Percentiles rank a stretch among this genome's conserved stretches.
These are phyloP conservation scores for Cryphonectria japonica DNA, from an alignment of 2,329 filamentous ascomycete species.

Conservation along the genomic window DNA sequence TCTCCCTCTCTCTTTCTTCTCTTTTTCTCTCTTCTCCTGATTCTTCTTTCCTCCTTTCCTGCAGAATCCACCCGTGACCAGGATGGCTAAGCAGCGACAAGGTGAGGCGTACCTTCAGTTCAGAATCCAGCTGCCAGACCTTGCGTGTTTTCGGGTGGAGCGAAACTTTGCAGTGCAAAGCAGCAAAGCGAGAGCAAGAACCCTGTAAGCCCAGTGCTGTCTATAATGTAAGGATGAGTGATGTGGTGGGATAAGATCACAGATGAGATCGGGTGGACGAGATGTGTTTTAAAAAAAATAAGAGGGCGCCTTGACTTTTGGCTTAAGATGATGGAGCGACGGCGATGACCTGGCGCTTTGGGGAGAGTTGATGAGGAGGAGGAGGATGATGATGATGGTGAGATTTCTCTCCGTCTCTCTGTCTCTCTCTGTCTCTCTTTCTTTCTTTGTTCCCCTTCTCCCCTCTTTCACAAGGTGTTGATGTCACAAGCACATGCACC, in stretches of 20 bases:
- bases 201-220: background rate
- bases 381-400: background rate
- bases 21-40: background rate
- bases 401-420: background rate
- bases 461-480: background rate
- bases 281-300: background rate
- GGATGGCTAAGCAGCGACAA: slow-evolving; percentile 16
- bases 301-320: background rate
- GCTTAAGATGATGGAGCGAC: background rate
- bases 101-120: slow-evolving; percentile 29
- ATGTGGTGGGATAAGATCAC: background rate
- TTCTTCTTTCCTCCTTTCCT: background rate
- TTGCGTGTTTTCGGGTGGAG: slow-evolving; percentile 15
- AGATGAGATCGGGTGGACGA: slow-evolving; percentile 2
- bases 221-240: background rate
- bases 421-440: background rate
- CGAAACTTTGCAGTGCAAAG: background rate
- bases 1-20: background rate
- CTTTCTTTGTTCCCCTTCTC: background rate
- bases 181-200: background rate
- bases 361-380: no score
- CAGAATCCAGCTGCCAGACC: slow-evolving; percentile 28
- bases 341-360: background rate
- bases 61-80: background rate
- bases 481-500: slow-evolving; percentile 4